Conservation (phyloP, 352 stramenopile genomes). For the Globisporangium polare region DNA sequence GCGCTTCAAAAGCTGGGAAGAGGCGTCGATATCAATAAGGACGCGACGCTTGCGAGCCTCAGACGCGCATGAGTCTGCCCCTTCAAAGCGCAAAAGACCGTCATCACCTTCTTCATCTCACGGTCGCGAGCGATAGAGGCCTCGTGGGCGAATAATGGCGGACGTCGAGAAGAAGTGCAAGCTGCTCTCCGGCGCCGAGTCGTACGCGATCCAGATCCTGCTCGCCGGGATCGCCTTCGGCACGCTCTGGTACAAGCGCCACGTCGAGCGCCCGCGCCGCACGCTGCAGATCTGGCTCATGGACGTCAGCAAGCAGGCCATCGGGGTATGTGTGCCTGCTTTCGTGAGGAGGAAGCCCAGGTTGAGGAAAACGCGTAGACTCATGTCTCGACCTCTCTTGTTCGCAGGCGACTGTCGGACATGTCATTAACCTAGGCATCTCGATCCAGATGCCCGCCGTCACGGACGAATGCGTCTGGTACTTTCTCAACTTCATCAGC, state of each 20-base stretch:
- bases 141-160: conserved; percentile 5
- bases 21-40: neutral
- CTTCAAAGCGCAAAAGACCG: neutral
- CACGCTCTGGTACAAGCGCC: conserved; percentile 83
- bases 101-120: neutral
- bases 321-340: conserved; percentile 32
- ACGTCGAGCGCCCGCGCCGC: conserved; percentile 64
- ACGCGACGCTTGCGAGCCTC: too few relatives aligned
- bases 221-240: conserved; percentile 58
- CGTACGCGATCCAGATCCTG: conserved; percentile 69
- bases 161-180: conserved; percentile 35
- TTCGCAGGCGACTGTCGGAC: conserved; percentile 41
- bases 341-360: too few relatives aligned
- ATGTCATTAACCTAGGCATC: conserved; percentile 73
- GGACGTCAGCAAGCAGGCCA: conserved; percentile 83
- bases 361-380: neutral
- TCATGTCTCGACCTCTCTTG: neutral
- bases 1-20: neutral
- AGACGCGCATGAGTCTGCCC: neutral
- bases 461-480: conserved; percentile 83
- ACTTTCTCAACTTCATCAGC: conserved; percentile 82
- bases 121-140: too few relatives aligned
- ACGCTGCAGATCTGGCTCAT: conserved; percentile 74
- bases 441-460: conserved; percentile 69
- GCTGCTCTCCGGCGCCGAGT: conserved; percentile 62